phyloP scores from a whole-genome alignment of 73 alveolate genomes.

The Urostyla sp. region DNA sequence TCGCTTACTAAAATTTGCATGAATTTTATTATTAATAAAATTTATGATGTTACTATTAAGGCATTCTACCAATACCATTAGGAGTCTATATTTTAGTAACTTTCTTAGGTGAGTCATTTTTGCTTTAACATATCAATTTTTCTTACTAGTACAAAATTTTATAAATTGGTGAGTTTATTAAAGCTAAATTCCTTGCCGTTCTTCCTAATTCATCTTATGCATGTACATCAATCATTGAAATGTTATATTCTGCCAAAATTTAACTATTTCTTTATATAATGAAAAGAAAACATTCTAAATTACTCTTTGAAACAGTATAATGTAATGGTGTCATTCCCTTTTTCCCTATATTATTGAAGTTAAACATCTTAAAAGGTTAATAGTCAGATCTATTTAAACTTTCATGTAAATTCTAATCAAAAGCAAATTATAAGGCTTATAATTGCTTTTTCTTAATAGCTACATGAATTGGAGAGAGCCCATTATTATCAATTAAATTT shows the following conservation, averaged over 20 bases:
- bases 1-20: no score
- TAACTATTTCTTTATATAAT: neutral
- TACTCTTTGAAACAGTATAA: constrained; percentile 26
- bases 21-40: no score
- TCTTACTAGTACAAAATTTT: constrained; percentile 10
- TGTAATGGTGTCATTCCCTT: constrained; percentile 48
- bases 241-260: no score
- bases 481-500: constrained; percentile 42
- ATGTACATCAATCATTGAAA: neutral
- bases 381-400: neutral
- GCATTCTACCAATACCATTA: no score
- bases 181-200: constrained; percentile 44
- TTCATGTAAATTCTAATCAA: neutral
- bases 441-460: constrained; percentile 40
- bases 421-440: constrained; percentile 44
- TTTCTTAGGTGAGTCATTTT: no score
- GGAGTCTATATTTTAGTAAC: no score
- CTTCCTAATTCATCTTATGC: constrained; percentile 11
- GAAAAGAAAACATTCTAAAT: neutral
- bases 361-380: neutral
- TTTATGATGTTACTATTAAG: no score
- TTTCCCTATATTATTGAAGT: constrained; percentile 46
- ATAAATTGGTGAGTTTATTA: constrained; percentile 48
- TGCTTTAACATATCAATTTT: neutral
- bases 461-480: constrained; percentile 56